These are phyloP conservation scores for Magnolia officinalis DNA, from an alignment of 164 flowering plant species.

Conservation along the genomic window DNA sequence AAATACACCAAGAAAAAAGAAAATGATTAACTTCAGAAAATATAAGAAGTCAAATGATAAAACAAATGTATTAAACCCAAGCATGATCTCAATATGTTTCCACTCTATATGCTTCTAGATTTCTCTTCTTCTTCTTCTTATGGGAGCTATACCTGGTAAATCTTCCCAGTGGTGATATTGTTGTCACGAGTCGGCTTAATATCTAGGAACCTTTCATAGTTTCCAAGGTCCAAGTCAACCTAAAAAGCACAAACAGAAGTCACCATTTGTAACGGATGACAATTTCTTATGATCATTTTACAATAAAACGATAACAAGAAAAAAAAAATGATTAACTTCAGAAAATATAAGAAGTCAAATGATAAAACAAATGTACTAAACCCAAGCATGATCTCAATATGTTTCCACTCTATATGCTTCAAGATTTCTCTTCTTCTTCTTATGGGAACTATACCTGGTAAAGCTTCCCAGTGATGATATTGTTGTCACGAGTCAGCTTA, in stretches of 20 bases:
- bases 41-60: neutral
- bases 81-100: neutral
- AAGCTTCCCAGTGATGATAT: too few species aligned
- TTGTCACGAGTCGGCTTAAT: conserved; percentile 77
- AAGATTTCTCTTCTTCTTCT: too few species aligned
- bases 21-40: conserved; percentile 3
- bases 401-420: too few species aligned
- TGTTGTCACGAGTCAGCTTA: too few species aligned
- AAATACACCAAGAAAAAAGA: conserved; percentile 11
- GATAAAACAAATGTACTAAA: neutral
- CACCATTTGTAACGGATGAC: neutral
- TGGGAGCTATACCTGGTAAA: conserved; percentile 54
- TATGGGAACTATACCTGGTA: too few species aligned
- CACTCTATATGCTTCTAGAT: neutral
- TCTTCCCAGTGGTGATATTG: conserved; percentile 95
- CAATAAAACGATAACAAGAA: neutral
- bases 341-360: neutral
- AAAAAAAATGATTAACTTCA: conserved; percentile 6
- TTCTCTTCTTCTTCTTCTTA: neutral
- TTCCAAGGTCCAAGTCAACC: conserved; percentile 99
- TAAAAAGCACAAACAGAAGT: conserved; percentile 20
- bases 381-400: neutral
- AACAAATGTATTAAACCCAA: neutral
- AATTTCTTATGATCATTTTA: neutral
- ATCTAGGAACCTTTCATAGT: conserved; percentile 90